Percentiles rank a stretch among this genome's conserved stretches.
Conservation (phyloP, 371 early-diverging fungal species). For the Mortierella sp. region DNA sequence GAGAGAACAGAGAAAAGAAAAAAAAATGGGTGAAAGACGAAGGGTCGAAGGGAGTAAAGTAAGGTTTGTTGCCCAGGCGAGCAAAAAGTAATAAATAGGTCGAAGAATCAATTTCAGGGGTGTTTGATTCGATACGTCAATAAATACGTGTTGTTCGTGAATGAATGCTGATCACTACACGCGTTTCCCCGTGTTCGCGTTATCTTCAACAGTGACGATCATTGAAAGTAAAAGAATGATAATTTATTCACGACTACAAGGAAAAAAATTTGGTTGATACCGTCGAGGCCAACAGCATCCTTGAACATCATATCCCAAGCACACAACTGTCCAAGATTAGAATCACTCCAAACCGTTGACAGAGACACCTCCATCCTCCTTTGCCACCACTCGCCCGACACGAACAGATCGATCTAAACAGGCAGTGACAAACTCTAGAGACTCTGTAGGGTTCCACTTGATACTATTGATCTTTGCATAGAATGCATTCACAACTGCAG, state of each 20-base stretch:
- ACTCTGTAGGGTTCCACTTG: background rate
- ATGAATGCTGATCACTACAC: background rate
- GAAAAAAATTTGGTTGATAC: background rate
- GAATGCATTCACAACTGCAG: background rate
- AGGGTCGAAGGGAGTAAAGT: background rate
- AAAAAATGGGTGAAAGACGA: background rate
- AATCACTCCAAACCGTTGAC: background rate
- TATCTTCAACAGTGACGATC: background rate
- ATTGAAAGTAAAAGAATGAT: too few species aligned
- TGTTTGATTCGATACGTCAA: too few species aligned
- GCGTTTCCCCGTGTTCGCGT: background rate
- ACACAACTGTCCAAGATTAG: background rate
- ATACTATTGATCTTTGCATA: background rate
- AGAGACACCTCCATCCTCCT: background rate
- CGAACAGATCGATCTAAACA: background rate
- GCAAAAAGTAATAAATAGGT: background rate
- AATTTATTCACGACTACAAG: background rate
- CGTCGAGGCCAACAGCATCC: background rate
- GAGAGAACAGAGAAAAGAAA: background rate
- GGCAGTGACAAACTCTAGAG: background rate
- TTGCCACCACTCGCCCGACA: background rate
- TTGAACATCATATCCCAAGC: background rate
- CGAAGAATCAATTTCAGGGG: background rate
- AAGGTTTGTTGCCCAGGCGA: slow-evolving; percentile 1
- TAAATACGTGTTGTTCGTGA: too few species aligned